A percentile compares a stretch with the other conserved stretches of the same genome.
These are phyloP conservation scores for Andrographis paniculata DNA, from an alignment of 305 asterid genomes.

Conservation along the genomic window DNA sequence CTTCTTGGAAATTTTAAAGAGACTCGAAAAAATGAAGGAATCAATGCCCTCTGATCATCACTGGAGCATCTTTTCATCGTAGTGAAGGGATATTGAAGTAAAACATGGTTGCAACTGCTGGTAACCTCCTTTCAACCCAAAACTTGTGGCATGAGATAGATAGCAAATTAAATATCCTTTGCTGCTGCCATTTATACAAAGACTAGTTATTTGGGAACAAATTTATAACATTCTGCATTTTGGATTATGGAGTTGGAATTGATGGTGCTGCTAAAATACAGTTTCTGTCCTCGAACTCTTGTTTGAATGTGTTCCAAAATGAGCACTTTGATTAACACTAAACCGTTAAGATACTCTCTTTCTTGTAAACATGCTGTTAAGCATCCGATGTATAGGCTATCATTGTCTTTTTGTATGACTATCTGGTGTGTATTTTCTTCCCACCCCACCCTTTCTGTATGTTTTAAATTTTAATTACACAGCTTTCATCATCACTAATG, in stretches of 20 bases:
- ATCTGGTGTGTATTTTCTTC: too few species aligned
- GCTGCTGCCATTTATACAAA: not conserved
- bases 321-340: not conserved
- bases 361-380: too few species aligned
- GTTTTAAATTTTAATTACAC: too few species aligned
- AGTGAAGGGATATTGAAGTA: not conserved
- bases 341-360: too few species aligned
- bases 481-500: too few species aligned
- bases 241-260: not conserved
- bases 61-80: slow-evolving; percentile 29
- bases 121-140: not conserved
- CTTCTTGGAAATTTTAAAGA: slow-evolving; percentile 80
- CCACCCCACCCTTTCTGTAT: too few species aligned
- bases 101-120: not conserved
- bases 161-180: not conserved
- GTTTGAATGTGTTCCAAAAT: not conserved
- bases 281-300: not conserved
- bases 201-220: too few species aligned
- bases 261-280: not conserved
- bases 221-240: not conserved
- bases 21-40: slow-evolving; percentile 58
- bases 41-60: slow-evolving; percentile 48
- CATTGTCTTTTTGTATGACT: too few species aligned
- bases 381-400: too few species aligned
- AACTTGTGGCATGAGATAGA: not conserved